These are phyloP conservation scores for Papilionanthe hybrid DNA, from an alignment of 116 monocot species.

Conservation along the genomic window DNA sequence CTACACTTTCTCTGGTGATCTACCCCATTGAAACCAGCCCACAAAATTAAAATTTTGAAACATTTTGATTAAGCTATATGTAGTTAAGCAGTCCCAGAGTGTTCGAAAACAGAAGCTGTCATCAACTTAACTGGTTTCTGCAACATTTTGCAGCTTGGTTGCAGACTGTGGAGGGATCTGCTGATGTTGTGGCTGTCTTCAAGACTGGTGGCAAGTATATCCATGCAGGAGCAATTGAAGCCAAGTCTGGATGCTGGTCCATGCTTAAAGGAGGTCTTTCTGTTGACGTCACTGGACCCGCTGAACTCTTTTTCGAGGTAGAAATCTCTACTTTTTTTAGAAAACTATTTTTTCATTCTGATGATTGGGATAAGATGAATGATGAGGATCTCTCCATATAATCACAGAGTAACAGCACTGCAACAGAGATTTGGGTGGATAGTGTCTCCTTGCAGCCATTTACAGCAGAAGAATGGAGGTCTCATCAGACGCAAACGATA, in stretches of 20 bases:
- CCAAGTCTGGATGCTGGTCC: slow-evolving; percentile 68
- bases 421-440: slow-evolving; percentile 65
- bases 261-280: slow-evolving; percentile 89
- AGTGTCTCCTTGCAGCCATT: slow-evolving; percentile 84
- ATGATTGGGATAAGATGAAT: neutral
- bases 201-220: slow-evolving; percentile 24
- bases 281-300: slow-evolving; percentile 32
- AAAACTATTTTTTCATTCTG: neutral
- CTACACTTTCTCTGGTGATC: slow-evolving; percentile 78
- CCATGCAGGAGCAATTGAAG: slow-evolving; percentile 44
- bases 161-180: slow-evolving; percentile 31
- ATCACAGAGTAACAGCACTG: slow-evolving; percentile 37
- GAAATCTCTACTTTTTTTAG: neutral
- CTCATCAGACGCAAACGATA: slow-evolving; percentile 45
- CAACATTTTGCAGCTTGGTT: slow-evolving; percentile 60
- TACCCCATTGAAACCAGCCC: neutral
- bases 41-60: neutral
- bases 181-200: slow-evolving; percentile 29
- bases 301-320: slow-evolving; percentile 64
- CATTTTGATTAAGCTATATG: too few relatives aligned
- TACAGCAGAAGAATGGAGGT: slow-evolving; percentile 59
- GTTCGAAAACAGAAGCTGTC: neutral
- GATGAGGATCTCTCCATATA: neutral
- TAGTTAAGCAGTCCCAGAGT: too few relatives aligned
- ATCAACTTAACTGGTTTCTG: neutral